Evolutionary conservation across 257 asterid genomes (phyloP).

Genomic region (Penstemon barbatus): DNA sequence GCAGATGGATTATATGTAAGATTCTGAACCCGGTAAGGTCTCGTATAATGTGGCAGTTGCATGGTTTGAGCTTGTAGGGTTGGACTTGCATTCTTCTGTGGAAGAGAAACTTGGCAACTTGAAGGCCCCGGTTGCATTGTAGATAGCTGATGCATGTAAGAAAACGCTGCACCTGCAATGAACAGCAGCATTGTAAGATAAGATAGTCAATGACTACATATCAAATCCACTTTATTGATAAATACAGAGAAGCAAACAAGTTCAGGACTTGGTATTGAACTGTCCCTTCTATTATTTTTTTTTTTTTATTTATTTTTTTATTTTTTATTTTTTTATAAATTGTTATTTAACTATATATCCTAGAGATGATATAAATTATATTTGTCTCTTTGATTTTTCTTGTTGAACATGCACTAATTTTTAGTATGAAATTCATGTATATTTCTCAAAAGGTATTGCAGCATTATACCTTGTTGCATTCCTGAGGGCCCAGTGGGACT

Average conservation of each 20-base stretch:
- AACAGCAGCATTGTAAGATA: not conserved
- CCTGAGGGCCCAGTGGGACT: constrained; percentile 46
- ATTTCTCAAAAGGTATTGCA: constrained; percentile 13
- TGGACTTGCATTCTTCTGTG: constrained; percentile 11
- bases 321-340: no score
- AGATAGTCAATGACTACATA: no score
- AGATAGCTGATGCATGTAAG: constrained; percentile 40
- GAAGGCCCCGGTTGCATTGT: constrained; percentile 29
- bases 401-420: no score
- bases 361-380: no score
- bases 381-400: no score
- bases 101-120: constrained; percentile 24
- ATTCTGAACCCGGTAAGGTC: constrained; percentile 35
- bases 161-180: constrained; percentile 43
- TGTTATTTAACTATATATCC: no score
- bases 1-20: constrained; percentile 38
- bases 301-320: no score
- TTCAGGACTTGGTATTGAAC: no score
- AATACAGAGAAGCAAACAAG: no score
- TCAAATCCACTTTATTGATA: no score
- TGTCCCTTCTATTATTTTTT: no score
- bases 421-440: not conserved
- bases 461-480: constrained; percentile 56
- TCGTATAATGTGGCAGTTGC: constrained; percentile 18
- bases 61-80: not conserved